A percentile compares a stretch with the other conserved stretches of the same genome.
phyloP scores from a whole-genome alignment of 2,329 filamentous ascomycete genomes.

The Sclerotinia minor region DNA sequence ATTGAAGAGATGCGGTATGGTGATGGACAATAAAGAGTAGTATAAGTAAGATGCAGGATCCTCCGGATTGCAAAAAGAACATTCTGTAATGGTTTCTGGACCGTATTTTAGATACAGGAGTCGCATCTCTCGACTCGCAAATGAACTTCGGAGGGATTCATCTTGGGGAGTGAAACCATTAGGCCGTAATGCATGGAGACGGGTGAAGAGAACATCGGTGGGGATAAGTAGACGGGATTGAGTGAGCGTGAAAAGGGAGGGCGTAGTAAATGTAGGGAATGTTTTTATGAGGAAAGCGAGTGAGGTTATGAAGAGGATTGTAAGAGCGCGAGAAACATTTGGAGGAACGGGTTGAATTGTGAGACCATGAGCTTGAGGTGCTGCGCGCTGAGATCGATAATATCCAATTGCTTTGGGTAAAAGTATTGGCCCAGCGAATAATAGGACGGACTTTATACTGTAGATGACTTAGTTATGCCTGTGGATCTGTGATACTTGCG shows the following conservation, averaged over 20 bases:
- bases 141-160: slow-evolving; percentile 62
- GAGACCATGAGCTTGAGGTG: slow-evolving; percentile 48
- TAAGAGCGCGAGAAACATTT: slow-evolving; percentile 57
- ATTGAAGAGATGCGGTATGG: slow-evolving; percentile 79
- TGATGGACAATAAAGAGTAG: slow-evolving; percentile 73
- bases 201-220: slow-evolving; percentile 80
- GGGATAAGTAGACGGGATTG: slow-evolving; percentile 81
- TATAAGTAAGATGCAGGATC: slow-evolving; percentile 71
- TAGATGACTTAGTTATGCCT: slow-evolving; percentile 26
- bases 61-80: slow-evolving; percentile 78
- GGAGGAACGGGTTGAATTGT: slow-evolving; percentile 57
- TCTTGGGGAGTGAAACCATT: slow-evolving; percentile 58
- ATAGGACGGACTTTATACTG: slow-evolving; percentile 48
- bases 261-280: slow-evolving; percentile 66
- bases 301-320: slow-evolving; percentile 55
- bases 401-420: slow-evolving; percentile 64
- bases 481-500: background rate
- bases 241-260: slow-evolving; percentile 80
- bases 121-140: slow-evolving; percentile 70
- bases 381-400: slow-evolving; percentile 57
- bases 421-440: slow-evolving; percentile 68
- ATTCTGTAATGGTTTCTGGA: slow-evolving; percentile 69
- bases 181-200: slow-evolving; percentile 61
- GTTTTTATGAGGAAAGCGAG: slow-evolving; percentile 61
- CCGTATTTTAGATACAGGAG: slow-evolving; percentile 84